These are phyloP conservation scores for Globisporangium recalcitrans DNA, from an alignment of 352 stramenopile species.

Conservation along the genomic window DNA sequence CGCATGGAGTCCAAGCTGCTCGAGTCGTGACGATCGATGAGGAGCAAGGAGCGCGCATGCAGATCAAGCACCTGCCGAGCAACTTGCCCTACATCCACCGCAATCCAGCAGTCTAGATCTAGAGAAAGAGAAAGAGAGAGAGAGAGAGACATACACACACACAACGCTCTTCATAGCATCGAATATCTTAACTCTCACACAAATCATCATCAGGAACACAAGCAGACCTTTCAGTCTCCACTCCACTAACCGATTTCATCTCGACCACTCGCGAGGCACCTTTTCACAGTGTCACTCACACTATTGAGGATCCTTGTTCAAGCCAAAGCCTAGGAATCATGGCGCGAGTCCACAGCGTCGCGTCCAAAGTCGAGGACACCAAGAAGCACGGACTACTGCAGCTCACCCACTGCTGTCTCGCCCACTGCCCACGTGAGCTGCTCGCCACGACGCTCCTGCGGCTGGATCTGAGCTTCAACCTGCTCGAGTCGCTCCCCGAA, in stretches of 20 bases:
- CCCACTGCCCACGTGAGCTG: conserved; percentile 22
- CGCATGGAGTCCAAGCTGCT: conserved; percentile 68
- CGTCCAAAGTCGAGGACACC: conserved; percentile 53
- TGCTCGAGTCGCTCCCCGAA: conserved; percentile 50
- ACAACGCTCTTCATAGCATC: neutral
- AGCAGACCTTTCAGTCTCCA: neutral
- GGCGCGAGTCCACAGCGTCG: conserved; percentile 16
- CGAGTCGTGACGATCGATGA: conserved; percentile 88
- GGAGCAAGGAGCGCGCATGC: conserved; percentile 79
- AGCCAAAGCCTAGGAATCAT: neutral
- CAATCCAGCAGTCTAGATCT: conserved; percentile 88
- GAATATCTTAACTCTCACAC: neutral
- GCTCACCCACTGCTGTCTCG: conserved; percentile 42
- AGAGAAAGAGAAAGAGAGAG: neutral
- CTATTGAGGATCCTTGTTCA: neutral
- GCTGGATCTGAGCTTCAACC: conserved; percentile 82
- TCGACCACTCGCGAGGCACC: neutral
- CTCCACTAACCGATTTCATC: neutral
- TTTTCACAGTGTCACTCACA: neutral
- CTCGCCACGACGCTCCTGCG: conserved; percentile 43
- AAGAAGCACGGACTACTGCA: conserved; percentile 57
- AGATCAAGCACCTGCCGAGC: conserved; percentile 86
- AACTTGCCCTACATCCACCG: conserved; percentile 94
- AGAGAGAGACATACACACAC: too few species aligned
- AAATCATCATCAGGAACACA: neutral